Evolutionary conservation across 192 early-diverging fungal genomes (phyloP).

Genomic region (Phycomyces blakesleeanus): DNA sequence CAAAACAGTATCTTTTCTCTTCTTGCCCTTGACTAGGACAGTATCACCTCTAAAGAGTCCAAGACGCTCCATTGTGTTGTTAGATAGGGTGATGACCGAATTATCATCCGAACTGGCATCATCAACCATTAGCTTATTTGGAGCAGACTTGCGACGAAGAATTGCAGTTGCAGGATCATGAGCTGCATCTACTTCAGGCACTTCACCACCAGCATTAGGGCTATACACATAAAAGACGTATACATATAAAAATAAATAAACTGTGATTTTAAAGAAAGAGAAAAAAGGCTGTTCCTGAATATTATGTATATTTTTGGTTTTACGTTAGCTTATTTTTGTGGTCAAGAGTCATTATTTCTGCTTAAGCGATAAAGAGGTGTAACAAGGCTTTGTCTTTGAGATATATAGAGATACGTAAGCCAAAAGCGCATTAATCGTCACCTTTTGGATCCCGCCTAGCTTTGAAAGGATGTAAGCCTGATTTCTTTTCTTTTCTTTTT

Average conservation of each 20-base stretch:
- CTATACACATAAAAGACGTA: too few species aligned
- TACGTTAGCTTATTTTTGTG: too few species aligned
- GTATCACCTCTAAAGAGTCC: constrained; percentile 95
- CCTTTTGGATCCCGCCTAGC: not conserved
- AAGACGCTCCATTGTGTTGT: constrained; percentile 90
- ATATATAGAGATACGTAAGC: too few species aligned
- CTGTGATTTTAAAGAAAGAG: too few species aligned
- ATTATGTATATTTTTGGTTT: too few species aligned
- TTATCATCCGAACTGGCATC: constrained; percentile 97
- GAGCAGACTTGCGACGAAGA: constrained; percentile 88
- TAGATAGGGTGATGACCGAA: constrained; percentile 91
- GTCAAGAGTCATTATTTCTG: too few species aligned
- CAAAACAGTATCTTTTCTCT: constrained; percentile 94
- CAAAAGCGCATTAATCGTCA: not conserved
- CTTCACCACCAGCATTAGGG: constrained; percentile 54
- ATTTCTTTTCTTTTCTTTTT: too few species aligned
- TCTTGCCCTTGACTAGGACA: constrained; percentile 96
- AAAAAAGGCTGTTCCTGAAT: too few species aligned
- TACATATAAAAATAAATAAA: too few species aligned
- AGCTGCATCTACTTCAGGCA: constrained; percentile 50
- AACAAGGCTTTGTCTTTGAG: too few species aligned
- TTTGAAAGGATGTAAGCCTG: too few species aligned
- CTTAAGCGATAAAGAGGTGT: too few species aligned
- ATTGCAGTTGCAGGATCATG: constrained; percentile 94
- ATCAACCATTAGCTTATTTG: constrained; percentile 98